phyloP scores from a whole-genome alignment of 345 rosid genomes.

The Eucalyptus globulus region DNA sequence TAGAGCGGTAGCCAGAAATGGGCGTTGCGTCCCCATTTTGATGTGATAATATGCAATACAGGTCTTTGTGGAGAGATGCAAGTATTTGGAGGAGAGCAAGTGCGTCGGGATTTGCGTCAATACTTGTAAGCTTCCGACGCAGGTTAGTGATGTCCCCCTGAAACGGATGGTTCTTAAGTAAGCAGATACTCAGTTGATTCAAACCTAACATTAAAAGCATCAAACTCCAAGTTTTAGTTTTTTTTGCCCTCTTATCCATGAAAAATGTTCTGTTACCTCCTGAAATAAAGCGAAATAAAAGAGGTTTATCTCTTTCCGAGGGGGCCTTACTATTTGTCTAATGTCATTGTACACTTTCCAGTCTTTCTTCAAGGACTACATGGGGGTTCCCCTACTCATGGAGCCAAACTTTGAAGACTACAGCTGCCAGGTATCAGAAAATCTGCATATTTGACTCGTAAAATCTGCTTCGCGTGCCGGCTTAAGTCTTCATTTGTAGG shows the following conservation, averaged over 20 bases:
- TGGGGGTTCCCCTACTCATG: conserved; percentile 84
- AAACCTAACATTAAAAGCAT: not conserved
- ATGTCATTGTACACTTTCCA: not conserved
- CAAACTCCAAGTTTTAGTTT: not conserved
- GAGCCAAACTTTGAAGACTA: conserved; percentile 86
- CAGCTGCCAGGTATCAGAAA: conserved; percentile 94
- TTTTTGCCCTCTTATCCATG: not conserved
- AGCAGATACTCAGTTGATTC: not conserved
- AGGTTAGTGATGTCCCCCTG: conserved; percentile 17
- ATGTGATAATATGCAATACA: not conserved
- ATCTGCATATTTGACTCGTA: not conserved
- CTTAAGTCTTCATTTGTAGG: not conserved
- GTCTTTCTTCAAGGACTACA: conserved; percentile 74
- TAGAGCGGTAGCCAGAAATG: not conserved
- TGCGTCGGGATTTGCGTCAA: conserved; percentile 77
- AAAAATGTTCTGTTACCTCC: not conserved
- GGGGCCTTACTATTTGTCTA: not conserved
- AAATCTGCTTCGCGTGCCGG: not conserved
- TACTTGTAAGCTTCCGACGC: conserved; percentile 94
- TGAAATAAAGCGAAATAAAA: not conserved
- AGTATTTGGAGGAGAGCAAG: conserved; percentile 89
- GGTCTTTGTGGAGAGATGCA: conserved; percentile 91
- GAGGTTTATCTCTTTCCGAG: not conserved
- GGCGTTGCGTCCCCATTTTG: not conserved
- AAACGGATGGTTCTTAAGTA: not conserved